Evolutionary conservation across 495 filamentous ascomycete genomes (phyloP), one percentile per base, ranked within the genome.

Genomic region (Penicillium macrosclerotiorum): DNA sequence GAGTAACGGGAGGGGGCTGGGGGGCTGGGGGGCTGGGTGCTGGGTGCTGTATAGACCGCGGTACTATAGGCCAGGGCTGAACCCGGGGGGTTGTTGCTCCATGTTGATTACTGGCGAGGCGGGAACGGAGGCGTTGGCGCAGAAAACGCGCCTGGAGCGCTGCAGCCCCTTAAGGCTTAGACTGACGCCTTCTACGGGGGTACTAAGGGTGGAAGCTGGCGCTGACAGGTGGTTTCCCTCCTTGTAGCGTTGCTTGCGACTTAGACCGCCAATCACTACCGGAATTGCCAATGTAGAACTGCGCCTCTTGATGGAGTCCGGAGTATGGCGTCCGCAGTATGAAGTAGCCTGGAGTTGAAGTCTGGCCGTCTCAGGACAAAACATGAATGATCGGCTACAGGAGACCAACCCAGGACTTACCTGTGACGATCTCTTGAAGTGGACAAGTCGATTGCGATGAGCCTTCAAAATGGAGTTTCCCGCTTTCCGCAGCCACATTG

Each of bases 81-180:
- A 35, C 35, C 24, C 33, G 27, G 20, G 34, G 14, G 25, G 29
- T 23, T 23, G 27, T 50, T 26, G 43, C 24, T 32, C 34, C 14
- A 9, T 7, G 18, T 32, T 11, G 12, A 35, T 4, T 38, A 32
- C 23, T 40, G 38, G 25, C 11, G 26, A 17, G 20, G 35, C 32
- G 23, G 45, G 27, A 47, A 18, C 5, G 29, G 23, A 44, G 39
- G 38, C 30, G 42, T 45, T 47, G 50, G 26, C 41, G 42, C 40
- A n/a, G 32, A 25, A 38, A 43, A 34, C 46, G 47, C 45, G 24
- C 33, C 29, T 49, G 35, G 19, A 20, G 5, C 54, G 49, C 67
- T 65, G 62, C 61, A 67, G 67, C 69, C 65, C 54, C 45, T 62
- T 63, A 71, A 53, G 65, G 66, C 62, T 69, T 62, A 65, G 64